phyloP scores from a whole-genome alignment of 1,139 yeast genomes.

The Sugiyamaella sp. region DNA sequence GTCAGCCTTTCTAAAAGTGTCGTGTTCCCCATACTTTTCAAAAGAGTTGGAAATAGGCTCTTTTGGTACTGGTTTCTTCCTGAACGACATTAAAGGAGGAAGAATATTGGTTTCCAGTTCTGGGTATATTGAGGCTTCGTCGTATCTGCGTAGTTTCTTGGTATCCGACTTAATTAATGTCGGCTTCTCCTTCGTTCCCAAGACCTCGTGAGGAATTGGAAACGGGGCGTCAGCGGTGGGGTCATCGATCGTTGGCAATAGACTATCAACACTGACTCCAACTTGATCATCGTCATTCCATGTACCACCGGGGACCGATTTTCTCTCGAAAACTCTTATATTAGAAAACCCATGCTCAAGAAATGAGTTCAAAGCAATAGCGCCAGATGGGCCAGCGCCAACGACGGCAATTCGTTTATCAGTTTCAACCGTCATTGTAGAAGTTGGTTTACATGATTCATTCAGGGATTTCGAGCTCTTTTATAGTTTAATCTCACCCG shows the following conservation, averaged over 20 bases:
- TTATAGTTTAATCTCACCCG: no score
- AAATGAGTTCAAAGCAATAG: constrained; percentile 32
- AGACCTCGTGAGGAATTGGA: constrained; percentile 16
- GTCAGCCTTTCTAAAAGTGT: constrained; percentile 22
- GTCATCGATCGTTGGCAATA: constrained; percentile 14
- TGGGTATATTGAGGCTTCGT: constrained; percentile 26
- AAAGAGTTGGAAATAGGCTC: constrained; percentile 13
- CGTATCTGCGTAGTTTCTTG: constrained; percentile 37
- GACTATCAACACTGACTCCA: constrained; percentile 3
- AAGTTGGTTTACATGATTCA: not conserved
- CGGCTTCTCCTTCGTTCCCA: constrained; percentile 29
- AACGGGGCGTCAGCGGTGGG: constrained; percentile 14
- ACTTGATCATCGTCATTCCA: constrained; percentile 30
- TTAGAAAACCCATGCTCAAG: constrained; percentile 30
- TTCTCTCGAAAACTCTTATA: constrained; percentile 32
- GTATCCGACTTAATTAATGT: constrained; percentile 46
- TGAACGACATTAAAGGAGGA: constrained; percentile 25
- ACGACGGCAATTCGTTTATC: constrained; percentile 32
- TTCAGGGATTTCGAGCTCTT: no score
- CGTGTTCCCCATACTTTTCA: constrained; percentile 21
- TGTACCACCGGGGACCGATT: constrained; percentile 31
- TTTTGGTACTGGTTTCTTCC: constrained; percentile 17
- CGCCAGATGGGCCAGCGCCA: constrained; percentile 37
- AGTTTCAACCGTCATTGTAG: constrained; percentile 2
- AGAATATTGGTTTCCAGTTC: constrained; percentile 26